A percentile compares a stretch with the other conserved stretches of the same genome.
Conservation (phyloP, 371 early-diverging fungal species). For the Blakeslea trispora region DNA sequence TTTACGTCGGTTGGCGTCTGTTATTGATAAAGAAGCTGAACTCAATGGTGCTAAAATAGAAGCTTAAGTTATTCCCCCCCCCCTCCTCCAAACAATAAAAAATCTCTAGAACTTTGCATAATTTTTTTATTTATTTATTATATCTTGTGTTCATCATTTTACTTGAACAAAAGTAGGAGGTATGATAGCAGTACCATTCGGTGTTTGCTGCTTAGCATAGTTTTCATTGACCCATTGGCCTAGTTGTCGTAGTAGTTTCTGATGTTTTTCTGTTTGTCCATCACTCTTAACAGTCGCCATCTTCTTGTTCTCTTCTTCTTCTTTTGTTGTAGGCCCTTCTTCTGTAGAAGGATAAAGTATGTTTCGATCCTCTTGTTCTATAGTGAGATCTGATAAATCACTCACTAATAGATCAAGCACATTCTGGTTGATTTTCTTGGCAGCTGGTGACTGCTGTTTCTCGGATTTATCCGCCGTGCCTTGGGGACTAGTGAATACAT, state of each 20-base stretch:
- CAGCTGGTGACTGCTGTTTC: constrained; percentile 4
- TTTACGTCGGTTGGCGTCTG: constrained; percentile 54
- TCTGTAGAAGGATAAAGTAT: constrained; percentile 11
- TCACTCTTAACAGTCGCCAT: background rate
- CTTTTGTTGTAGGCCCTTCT: background rate
- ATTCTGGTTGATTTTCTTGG: constrained; percentile 27
- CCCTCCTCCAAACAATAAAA: no score
- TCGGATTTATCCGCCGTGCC: background rate
- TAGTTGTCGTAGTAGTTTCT: constrained; percentile 17
- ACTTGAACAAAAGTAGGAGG: background rate
- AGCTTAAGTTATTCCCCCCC: background rate
- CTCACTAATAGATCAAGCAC: constrained; percentile 25
- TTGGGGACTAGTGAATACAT: constrained; percentile 6
- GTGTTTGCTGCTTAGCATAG: background rate
- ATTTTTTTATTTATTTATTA: no score
- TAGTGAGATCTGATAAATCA: constrained; percentile 19
- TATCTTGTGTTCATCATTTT: no score
- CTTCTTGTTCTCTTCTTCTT: background rate
- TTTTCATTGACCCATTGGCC: constrained; percentile 22
- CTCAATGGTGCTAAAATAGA: constrained; percentile 9
- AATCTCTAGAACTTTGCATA: no score
- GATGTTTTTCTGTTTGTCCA: constrained; percentile 12
- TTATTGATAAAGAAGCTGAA: constrained; percentile 32
- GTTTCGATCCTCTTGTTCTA: constrained; percentile 10
- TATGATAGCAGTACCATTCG: background rate